Evolutionary conservation across 345 rosid species (phyloP), one percentile per base, ranked within the genome.

Genomic region (Angophora floribunda): DNA sequence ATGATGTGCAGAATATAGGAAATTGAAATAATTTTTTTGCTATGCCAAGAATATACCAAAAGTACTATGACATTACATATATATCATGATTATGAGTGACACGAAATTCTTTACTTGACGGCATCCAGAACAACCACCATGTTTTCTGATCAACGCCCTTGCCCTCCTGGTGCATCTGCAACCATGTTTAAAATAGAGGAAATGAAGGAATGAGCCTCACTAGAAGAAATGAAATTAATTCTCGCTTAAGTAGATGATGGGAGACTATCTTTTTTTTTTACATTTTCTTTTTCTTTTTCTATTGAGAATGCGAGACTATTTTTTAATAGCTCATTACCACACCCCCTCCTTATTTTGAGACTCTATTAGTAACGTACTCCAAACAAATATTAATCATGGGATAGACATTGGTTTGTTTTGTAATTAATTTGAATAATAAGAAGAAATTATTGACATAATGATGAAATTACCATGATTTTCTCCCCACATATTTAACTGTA

Each of bases 271-370:
- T 15, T 15, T 16, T 15, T 16, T 17, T 52, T 21, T 52, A 15
- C 7, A 14, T 52, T 30, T 30, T n/a, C n/a, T 65, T 65, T 59
- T n/a, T 12, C 32, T 63, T 63, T 63, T 63, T 28, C 13, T 63
- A n/a, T n/a, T 4, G 2, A 63, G 75, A 11, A 63, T 63, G 41
- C 14, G 75, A 63, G 19, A 24, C 41, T n/a, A 6, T 63, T 28
- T 61, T 28, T 28, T 26, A 0, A 28, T 13, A 63, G 70, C 17
- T 63, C 67, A 26, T 61, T 26, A 0, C 30, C 32, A 5, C 12
- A 4, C 0, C 28, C 61, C 61, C 61, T 55, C 59, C 57, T 21
- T 2, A 53, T 0, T 0, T 53, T 53, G 59, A 53, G 59, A 19
- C 26, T 53, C 9, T 21, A 4, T 7, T 19, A 7, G 59, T 53